Base-by-base conservation (phyloP, 2,329 filamentous ascomycete species). In the Ramularia endophylla region DNA sequence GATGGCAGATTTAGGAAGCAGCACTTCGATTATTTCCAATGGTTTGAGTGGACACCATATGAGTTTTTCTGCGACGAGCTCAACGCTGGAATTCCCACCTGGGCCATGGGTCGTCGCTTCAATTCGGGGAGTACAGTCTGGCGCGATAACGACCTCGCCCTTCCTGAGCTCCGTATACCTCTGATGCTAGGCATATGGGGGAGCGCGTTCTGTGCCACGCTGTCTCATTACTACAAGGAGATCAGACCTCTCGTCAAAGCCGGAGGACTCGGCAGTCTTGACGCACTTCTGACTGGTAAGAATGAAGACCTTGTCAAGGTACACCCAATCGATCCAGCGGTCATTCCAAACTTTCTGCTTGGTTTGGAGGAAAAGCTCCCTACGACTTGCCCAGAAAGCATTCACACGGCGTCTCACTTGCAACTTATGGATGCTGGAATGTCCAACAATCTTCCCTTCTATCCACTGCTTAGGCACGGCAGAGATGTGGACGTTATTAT, bases 371-470 rank as follows among this genome's bases (percentile, higher is more conserved):
- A 78, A 9, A 73, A 78, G 46, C 71, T 98, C 5, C 84, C 87
- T 1, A 65, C 77, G 1, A 85, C 86, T 0, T 84, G 83, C n/a
- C 88, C 92, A 0, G 77, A 82, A 22, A 87, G 79, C 43, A 78
- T 95, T 28, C 81, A 85, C 55, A 71, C 78, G 13, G 74, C 73
- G 11, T 73, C 81, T 32, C 83, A 94, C 60, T 60, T 73, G 27
- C 65, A 72, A 41, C 63, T 74, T 12, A 97, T 95, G 89, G 92
- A 98, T 63, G 89, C 92, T 2, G 92, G 92, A 37, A 98, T 98
- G 92, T 94, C 86, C 51, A 97, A 98, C 62, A 98, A 98, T 58
- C 72, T 98, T 7, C 92, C 92, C 2, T 89, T 97, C 30, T 98
- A 98, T 61, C 92, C 92, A 0, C 75, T 97, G 3, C 79, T 98